Evolutionary conservation across 2,329 filamentous ascomycete species (phyloP).

Genomic region (Diplodia intermedia): DNA sequence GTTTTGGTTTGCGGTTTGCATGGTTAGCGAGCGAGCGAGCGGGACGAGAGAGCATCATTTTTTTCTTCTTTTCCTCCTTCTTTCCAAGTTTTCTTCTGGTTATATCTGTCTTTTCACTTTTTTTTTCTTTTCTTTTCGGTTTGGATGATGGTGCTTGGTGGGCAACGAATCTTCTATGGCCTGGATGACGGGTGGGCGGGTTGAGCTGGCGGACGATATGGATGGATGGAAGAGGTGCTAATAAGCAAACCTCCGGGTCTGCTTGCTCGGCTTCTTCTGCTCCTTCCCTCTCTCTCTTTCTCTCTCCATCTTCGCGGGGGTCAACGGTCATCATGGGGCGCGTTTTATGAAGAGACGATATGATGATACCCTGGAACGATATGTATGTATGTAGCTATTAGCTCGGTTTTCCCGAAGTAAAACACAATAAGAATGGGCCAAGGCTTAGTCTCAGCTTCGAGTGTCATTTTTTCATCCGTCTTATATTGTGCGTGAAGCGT

Average conservation of each 20-base stretch:
- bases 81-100: neutral
- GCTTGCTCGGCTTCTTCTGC: neutral
- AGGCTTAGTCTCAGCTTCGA: neutral
- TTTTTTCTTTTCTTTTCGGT: neutral
- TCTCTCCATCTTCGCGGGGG: neutral
- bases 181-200: neutral
- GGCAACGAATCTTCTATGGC: neutral
- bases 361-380: conserved; percentile 29
- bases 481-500: neutral
- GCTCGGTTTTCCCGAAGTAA: conserved; percentile 12
- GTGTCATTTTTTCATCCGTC: neutral
- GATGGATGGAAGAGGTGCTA: no score
- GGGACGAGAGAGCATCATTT: neutral
- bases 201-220: neutral
- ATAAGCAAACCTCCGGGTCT: neutral
- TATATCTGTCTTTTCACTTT: neutral
- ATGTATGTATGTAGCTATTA: conserved; percentile 24
- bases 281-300: neutral
- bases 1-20: neutral
- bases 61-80: neutral
- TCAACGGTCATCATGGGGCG: conserved; percentile 15
- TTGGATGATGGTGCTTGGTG: neutral
- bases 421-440: neutral
- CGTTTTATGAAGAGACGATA: conserved; percentile 27
- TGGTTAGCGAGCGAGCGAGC: neutral